Evolutionary conservation across 768 basidiomycete genomes (phyloP).

Genomic region (Amanita inopinata): DNA sequence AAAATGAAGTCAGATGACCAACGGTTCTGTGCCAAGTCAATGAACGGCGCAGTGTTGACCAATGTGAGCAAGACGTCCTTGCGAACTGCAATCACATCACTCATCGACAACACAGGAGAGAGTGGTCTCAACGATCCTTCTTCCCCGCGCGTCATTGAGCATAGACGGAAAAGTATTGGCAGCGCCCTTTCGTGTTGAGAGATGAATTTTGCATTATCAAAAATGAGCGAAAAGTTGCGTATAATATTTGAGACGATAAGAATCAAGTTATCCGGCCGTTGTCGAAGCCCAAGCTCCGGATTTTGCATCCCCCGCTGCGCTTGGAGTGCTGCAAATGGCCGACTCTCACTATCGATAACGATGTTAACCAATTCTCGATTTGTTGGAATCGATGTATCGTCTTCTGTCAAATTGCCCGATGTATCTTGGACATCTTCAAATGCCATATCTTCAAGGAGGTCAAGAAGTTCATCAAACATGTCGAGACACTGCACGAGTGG

Average conservation of each 20-base stretch:
- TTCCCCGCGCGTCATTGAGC: conserved; percentile 31
- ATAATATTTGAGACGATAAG: conserved; percentile 70
- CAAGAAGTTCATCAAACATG: conserved; percentile 78
- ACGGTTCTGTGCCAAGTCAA: conserved; percentile 35
- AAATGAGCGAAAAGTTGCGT: conserved; percentile 73
- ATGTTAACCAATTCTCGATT: conserved; percentile 54
- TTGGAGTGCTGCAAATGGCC: conserved; percentile 51
- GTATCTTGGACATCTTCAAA: conserved; percentile 42
- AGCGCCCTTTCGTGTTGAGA: conserved; percentile 55
- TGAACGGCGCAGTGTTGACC: conserved; percentile 43
- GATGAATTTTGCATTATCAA: conserved; percentile 62
- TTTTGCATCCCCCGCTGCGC: conserved; percentile 41
- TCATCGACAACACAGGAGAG: conserved; percentile 54
- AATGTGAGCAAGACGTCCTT: conserved; percentile 71
- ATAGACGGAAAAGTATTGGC: conserved; percentile 61
- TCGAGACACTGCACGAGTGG: conserved; percentile 69
- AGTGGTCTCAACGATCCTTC: conserved; percentile 29
- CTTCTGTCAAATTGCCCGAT: conserved; percentile 18
- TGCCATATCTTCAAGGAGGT: conserved; percentile 75
- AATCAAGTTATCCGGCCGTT: conserved; percentile 60
- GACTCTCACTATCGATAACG: conserved; percentile 45
- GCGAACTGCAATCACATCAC: conserved; percentile 63
- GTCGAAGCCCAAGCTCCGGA: conserved; percentile 42
- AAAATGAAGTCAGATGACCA: conserved; percentile 30
- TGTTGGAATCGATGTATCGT: conserved; percentile 38